Conservation (phyloP, 106 monocot species). For the Dendrobium catenatum region DNA sequence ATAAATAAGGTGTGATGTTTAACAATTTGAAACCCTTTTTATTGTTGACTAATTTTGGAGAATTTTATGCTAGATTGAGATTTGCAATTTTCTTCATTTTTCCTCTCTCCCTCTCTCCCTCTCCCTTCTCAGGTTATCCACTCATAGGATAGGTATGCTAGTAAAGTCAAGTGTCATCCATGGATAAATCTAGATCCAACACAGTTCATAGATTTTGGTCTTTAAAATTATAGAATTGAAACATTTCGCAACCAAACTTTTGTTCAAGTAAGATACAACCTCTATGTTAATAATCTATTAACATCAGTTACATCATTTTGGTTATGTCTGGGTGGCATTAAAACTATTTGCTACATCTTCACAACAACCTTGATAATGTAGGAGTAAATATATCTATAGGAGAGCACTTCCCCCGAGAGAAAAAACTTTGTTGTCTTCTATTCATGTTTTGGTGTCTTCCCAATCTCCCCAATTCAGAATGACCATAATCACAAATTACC, state of each 20-base stretch:
- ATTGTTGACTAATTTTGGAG: too few relatives aligned
- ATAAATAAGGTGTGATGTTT: too few relatives aligned
- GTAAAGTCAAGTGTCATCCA: too few relatives aligned
- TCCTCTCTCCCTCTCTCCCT: too few relatives aligned
- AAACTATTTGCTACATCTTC: not conserved
- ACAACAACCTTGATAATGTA: not conserved
- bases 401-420: not conserved
- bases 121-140: too few relatives aligned
- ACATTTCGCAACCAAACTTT: not conserved
- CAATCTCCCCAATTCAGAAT: not conserved
- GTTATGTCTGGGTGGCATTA: not conserved
- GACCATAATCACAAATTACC: not conserved
- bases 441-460: not conserved
- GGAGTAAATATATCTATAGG: not conserved
- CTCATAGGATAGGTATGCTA: too few relatives aligned
- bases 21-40: too few relatives aligned
- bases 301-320: not conserved
- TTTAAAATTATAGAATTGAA: not conserved
- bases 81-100: too few relatives aligned
- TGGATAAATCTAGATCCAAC: not conserved
- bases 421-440: not conserved
- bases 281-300: not conserved
- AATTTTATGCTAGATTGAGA: too few relatives aligned
- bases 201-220: not conserved
- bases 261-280: not conserved